Conservation (phyloP, 2,329 filamentous ascomycete species). For the Ceratocystis lukuohia region DNA sequence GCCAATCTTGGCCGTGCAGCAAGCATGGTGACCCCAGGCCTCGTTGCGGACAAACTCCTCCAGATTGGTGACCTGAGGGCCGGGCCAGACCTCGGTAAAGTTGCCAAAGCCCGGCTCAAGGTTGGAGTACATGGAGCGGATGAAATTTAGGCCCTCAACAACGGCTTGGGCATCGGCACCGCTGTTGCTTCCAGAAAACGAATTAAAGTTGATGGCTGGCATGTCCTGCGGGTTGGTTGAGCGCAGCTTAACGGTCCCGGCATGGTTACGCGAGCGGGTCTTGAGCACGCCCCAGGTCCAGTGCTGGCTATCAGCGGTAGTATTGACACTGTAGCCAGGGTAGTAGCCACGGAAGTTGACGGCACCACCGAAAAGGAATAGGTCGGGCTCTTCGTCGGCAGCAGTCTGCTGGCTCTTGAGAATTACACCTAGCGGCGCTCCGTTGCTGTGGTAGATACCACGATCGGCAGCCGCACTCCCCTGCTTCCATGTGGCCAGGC, state of each 20-base stretch:
- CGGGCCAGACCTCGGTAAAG: conserved; percentile 17
- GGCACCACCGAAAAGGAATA: conserved; percentile 42
- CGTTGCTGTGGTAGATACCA: conserved; percentile 20
- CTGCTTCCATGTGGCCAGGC: conserved; percentile 14
- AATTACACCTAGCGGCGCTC: conserved; percentile 20
- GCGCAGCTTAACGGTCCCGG: conserved; percentile 47
- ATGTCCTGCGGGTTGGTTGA: conserved; percentile 49
- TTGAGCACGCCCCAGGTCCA: conserved; percentile 37
- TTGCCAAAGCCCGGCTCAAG: conserved; percentile 21
- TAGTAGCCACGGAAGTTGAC: conserved; percentile 44
- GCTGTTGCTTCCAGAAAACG: conserved; percentile 35
- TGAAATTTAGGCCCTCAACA: conserved; percentile 27
- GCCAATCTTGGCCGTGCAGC: conserved; percentile 44
- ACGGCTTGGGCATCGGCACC: conserved; percentile 33
- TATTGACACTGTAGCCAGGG: conserved; percentile 37
- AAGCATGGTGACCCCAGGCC: conserved; percentile 45
- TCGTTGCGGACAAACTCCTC: conserved; percentile 28
- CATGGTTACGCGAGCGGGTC: conserved; percentile 39
- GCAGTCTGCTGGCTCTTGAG: conserved; percentile 17
- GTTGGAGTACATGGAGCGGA: conserved; percentile 22
- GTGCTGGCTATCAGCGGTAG: conserved; percentile 31
- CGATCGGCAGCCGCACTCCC: conserved; percentile 8
- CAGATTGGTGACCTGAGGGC: conserved; percentile 21
- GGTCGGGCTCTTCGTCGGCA: conserved; percentile 32
- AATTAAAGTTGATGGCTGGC: conserved; percentile 49